phyloP scores from a whole-genome alignment of 2,329 filamentous ascomycete genomes.

The Alternaria panax region DNA sequence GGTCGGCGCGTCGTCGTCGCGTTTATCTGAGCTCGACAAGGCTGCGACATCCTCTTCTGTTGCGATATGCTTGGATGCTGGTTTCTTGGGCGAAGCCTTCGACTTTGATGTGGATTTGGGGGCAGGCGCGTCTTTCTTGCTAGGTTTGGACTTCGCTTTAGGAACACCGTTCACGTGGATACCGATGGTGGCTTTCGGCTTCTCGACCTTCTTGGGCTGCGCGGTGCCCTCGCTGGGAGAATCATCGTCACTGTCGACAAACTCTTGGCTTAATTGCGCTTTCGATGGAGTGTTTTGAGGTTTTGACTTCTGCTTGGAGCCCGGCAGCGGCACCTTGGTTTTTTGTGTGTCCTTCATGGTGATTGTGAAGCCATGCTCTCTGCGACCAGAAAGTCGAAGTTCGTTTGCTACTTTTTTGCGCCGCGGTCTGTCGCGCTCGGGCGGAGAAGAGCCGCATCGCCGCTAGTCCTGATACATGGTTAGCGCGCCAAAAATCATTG shows the following conservation, averaged over 20 bases:
- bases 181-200: slow-evolving; percentile 39
- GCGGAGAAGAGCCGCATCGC: slow-evolving; percentile 15
- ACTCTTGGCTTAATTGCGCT: slow-evolving; percentile 46
- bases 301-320: slow-evolving; percentile 38
- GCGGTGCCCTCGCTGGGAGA: slow-evolving; percentile 32
- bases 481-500: slow-evolving; percentile 15
- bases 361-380: slow-evolving; percentile 20
- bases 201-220: slow-evolving; percentile 25
- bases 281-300: slow-evolving; percentile 27
- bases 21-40: slow-evolving; percentile 36
- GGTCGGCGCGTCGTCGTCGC: slow-evolving; percentile 27
- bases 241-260: slow-evolving; percentile 45
- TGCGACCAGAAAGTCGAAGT: slow-evolving; percentile 22
- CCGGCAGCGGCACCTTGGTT: slow-evolving; percentile 46
- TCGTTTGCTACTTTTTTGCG: slow-evolving; percentile 41
- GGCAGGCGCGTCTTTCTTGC: slow-evolving; percentile 14
- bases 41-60: slow-evolving; percentile 32
- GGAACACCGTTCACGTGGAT: slow-evolving; percentile 39
- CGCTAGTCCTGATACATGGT: slow-evolving; percentile 4
- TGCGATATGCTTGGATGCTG: slow-evolving; percentile 32
- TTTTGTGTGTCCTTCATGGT: slow-evolving; percentile 47
- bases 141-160: slow-evolving; percentile 27
- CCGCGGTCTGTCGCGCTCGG: slow-evolving; percentile 21
- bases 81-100: slow-evolving; percentile 25
- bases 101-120: slow-evolving; percentile 22